Evolutionary conservation across 371 early-diverging fungal species (phyloP).

Genomic region (Haplosporangium sp.): DNA sequence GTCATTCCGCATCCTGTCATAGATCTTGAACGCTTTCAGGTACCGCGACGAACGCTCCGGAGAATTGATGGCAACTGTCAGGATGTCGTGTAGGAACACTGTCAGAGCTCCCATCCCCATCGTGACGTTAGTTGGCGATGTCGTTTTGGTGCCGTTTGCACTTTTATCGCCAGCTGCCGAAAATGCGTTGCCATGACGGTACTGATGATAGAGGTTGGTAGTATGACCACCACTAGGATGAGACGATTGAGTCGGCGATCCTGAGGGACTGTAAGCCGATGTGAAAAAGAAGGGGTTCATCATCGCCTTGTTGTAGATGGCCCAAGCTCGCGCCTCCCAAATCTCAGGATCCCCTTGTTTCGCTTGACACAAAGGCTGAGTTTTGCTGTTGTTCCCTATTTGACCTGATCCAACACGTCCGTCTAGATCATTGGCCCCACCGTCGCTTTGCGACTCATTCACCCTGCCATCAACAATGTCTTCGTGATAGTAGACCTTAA

Average conservation of each 20-base stretch:
- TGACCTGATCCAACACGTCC: not conserved
- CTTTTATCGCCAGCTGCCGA: not conserved
- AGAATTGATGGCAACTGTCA: constrained; percentile 39
- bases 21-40: constrained; percentile 35
- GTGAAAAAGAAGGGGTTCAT: constrained; percentile 15
- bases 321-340: constrained; percentile 51
- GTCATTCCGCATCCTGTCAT: constrained; percentile 32
- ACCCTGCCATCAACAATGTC: not conserved
- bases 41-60: constrained; percentile 37
- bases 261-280: not conserved
- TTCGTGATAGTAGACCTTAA: constrained; percentile 7
- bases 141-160: not conserved
- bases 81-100: constrained; percentile 30
- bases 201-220: not conserved
- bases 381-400: not conserved
- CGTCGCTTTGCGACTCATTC: not conserved
- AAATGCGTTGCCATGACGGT: not conserved
- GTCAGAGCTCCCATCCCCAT: constrained; percentile 23
- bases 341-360: constrained; percentile 29
- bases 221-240: not conserved
- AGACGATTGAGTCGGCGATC: constrained; percentile 3
- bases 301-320: constrained; percentile 46
- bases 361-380: not conserved
- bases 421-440: not conserved
- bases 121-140: not conserved